A percentile compares a stretch with the other conserved stretches of the same genome.
phyloP scores from a whole-genome alignment of 192 early-diverging fungal species.

The Linnemannia hyalina region DNA sequence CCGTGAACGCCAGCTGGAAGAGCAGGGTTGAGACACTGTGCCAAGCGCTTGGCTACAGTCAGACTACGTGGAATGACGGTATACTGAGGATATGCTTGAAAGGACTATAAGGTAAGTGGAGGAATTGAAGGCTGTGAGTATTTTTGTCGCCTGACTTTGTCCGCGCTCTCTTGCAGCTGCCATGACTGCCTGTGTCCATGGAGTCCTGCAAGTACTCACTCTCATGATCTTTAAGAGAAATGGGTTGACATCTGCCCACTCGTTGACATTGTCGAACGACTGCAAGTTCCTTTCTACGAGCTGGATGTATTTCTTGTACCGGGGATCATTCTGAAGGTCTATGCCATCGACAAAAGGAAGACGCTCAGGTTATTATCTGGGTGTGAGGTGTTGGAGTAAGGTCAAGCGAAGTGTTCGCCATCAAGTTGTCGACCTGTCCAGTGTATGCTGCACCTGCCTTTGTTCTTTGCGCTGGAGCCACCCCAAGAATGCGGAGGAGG shows the following conservation, averaged over 20 bases:
- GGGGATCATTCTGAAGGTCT: slow-evolving; percentile 73
- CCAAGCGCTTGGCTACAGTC: slow-evolving; percentile 89
- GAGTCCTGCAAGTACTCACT: slow-evolving; percentile 49
- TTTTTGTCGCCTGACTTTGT: neutral
- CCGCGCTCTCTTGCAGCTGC: neutral
- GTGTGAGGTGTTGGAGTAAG: neutral
- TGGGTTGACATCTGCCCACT: slow-evolving; percentile 96
- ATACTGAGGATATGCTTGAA: slow-evolving; percentile 84
- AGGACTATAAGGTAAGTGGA: slow-evolving; percentile 62
- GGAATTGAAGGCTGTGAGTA: neutral
- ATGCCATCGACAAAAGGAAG: slow-evolving; percentile 2
- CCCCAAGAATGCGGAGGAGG: slow-evolving; percentile 46
- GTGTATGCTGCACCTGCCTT: slow-evolving; percentile 32
- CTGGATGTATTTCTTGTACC: slow-evolving; percentile 86
- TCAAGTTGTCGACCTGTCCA: neutral
- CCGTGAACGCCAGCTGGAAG: slow-evolving; percentile 96
- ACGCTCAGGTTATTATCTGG: neutral
- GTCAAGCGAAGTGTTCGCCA: neutral
- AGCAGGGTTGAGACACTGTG: slow-evolving; percentile 95
- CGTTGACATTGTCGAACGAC: slow-evolving; percentile 93
- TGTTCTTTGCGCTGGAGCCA: slow-evolving; percentile 36
- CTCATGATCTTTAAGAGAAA: slow-evolving; percentile 88
- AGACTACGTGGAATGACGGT: slow-evolving; percentile 85
- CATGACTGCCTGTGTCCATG: too few relatives aligned
- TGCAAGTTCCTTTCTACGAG: slow-evolving; percentile 88